Evolutionary conservation across 768 basidiomycete species (phyloP).

Genomic region (Russula griseocarnosa): DNA sequence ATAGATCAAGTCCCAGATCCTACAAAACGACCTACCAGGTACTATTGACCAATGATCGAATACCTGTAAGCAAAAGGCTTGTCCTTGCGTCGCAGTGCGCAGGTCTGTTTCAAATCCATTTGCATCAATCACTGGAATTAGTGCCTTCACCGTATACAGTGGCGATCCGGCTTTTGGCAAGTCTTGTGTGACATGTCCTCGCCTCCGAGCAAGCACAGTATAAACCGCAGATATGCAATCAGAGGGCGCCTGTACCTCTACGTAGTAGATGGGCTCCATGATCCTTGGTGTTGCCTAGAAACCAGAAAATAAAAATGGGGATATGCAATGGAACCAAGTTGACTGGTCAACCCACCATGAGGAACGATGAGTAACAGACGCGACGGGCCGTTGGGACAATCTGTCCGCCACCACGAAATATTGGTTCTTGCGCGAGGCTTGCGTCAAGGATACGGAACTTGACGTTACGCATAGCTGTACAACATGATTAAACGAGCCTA

Average conservation of each 20-base stretch:
- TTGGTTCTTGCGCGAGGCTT: constrained; percentile 88
- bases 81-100: constrained; percentile 95
- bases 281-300: constrained; percentile 84
- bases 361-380: constrained; percentile 97
- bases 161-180: constrained; percentile 98
- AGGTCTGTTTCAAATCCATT: constrained; percentile 99
- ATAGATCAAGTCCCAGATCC: not conserved
- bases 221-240: constrained; percentile 99
- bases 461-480: constrained; percentile 91
- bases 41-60: constrained; percentile 99
- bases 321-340: not conserved
- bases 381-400: constrained; percentile 98
- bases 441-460: constrained; percentile 97
- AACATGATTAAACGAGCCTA: constrained; percentile 4
- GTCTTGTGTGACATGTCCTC: constrained; percentile 99
- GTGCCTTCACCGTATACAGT: constrained; percentile 94
- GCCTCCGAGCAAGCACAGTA: constrained; percentile 94
- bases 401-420: constrained; percentile 96
- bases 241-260: constrained; percentile 98
- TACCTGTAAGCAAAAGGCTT: constrained; percentile 96
- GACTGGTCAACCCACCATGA: constrained; percentile 66
- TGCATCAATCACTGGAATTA: constrained; percentile 97
- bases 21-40: constrained; percentile 58
- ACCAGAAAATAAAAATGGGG: not conserved
- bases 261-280: constrained; percentile 98